Conservation (phyloP, 768 basidiomycete genomes). For the Kwoniella dejecticola region DNA sequence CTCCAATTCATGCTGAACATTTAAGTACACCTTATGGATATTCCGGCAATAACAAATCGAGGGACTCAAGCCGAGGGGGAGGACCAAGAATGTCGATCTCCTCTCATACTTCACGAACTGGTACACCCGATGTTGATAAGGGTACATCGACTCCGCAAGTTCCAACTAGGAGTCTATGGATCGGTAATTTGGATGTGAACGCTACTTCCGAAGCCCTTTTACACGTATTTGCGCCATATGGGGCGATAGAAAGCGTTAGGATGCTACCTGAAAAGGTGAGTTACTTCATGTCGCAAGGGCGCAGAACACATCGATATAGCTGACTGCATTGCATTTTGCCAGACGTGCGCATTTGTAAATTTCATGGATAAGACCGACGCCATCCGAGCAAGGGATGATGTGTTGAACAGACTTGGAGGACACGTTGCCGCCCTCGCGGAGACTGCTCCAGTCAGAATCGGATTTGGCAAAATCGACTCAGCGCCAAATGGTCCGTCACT, state of each 20-base stretch:
- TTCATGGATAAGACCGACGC: slow-evolving; percentile 95
- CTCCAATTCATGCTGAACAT: slow-evolving; percentile 33
- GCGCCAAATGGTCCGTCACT: slow-evolving; percentile 82
- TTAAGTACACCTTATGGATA: slow-evolving; percentile 29
- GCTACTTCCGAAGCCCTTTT: slow-evolving; percentile 94
- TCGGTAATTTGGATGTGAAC: slow-evolving; percentile 93
- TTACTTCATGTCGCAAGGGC: slow-evolving; percentile 4
- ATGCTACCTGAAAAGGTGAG: slow-evolving; percentile 93
- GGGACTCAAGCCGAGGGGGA: slow-evolving; percentile 25
- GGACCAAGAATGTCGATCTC: slow-evolving; percentile 43
- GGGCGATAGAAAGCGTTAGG: slow-evolving; percentile 92
- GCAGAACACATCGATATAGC: too few species aligned
- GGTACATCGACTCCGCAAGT: slow-evolving; percentile 63
- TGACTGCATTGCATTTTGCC: slow-evolving; percentile 4
- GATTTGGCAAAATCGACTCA: slow-evolving; percentile 96
- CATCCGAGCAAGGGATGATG: slow-evolving; percentile 96
- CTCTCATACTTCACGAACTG: slow-evolving; percentile 44
- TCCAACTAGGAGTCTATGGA: slow-evolving; percentile 95
- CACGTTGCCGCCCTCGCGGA: slow-evolving; percentile 80
- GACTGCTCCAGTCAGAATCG: slow-evolving; percentile 93
- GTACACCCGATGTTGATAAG: slow-evolving; percentile 46
- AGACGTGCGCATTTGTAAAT: slow-evolving; percentile 99
- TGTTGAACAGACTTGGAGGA: slow-evolving; percentile 89
- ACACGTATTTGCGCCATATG: slow-evolving; percentile 92
- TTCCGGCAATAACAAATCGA: slow-evolving; percentile 15